Percentiles rank a stretch among this genome's conserved stretches.
Conservation (phyloP, 2,329 filamentous ascomycete species). For the Diaporthe capsici region DNA sequence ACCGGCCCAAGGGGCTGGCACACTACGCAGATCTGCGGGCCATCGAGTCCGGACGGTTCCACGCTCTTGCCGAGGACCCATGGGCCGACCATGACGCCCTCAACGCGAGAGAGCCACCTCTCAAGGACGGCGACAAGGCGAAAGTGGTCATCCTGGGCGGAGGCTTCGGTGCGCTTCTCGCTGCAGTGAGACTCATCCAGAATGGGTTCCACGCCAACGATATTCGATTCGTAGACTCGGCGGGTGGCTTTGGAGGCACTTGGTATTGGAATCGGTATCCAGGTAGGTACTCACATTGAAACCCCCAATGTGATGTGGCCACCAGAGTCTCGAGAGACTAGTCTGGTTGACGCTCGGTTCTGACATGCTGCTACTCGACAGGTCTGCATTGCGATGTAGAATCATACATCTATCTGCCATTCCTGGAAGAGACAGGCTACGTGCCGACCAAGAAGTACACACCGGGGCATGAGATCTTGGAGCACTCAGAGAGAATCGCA, state of each 20-base stretch:
- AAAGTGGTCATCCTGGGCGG: conserved; percentile 49
- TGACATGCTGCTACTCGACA: background rate
- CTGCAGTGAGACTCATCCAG: conserved; percentile 53
- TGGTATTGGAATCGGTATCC: conserved; percentile 33
- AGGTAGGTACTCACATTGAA: background rate
- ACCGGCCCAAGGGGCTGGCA: conserved; percentile 47
- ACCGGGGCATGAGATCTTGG: conserved; percentile 69
- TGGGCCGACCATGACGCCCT: conserved; percentile 53
- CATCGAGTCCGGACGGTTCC: conserved; percentile 41
- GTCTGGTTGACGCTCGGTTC: background rate
- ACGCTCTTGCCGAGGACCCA: conserved; percentile 50
- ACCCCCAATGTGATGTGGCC: too few relatives aligned
- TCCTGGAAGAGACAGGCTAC: conserved; percentile 38
- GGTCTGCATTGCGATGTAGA: conserved; percentile 48
- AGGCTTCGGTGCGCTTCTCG: conserved; percentile 53
- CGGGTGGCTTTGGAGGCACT: conserved; percentile 24
- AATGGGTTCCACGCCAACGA: conserved; percentile 52
- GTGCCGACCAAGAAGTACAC: conserved; percentile 64
- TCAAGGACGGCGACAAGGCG: conserved; percentile 23
- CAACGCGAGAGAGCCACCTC: conserved; percentile 43
- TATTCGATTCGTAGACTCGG: conserved; percentile 48
- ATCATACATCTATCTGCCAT: conserved; percentile 40
- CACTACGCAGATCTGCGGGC: conserved; percentile 51
- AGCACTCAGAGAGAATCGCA: conserved; percentile 2
- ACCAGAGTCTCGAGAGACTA: too few relatives aligned